Evolutionary conservation across 805 yeast species (phyloP).

Genomic region (Yamadazyma sp.): DNA sequence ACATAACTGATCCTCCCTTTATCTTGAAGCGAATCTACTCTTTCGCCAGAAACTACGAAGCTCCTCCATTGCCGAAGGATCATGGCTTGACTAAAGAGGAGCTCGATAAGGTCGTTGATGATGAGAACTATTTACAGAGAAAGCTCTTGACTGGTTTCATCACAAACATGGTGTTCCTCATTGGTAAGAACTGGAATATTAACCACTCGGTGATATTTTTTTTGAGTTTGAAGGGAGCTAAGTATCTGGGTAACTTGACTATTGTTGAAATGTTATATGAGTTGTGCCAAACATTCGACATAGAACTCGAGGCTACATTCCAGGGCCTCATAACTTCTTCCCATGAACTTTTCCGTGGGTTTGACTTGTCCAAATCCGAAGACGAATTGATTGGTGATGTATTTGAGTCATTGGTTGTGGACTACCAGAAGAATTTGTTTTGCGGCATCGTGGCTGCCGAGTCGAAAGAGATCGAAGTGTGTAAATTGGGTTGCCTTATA

Average conservation of each 20-base stretch:
- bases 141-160: conserved; percentile 62
- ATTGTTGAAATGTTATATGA: conserved; percentile 28
- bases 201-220: conserved; percentile 11
- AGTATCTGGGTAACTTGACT: background rate
- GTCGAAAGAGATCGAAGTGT: conserved; percentile 22
- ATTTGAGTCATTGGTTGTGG: conserved; percentile 39
- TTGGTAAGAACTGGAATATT: conserved; percentile 18
- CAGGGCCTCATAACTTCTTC: conserved; percentile 36
- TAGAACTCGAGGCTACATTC: conserved; percentile 50
- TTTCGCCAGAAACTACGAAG: conserved; percentile 51
- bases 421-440: conserved; percentile 39
- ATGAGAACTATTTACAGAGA: conserved; percentile 64
- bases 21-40: conserved; percentile 59
- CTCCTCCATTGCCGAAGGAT: conserved; percentile 44
- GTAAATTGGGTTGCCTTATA: conserved; percentile 29
- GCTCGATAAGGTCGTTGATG: conserved; percentile 41
- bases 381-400: conserved; percentile 36
- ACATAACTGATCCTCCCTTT: conserved; percentile 22
- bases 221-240: background rate
- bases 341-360: conserved; percentile 38
- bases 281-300: conserved; percentile 64
- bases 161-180: conserved; percentile 49
- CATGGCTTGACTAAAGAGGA: conserved; percentile 36
- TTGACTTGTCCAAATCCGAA: conserved; percentile 22
- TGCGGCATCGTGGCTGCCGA: conserved; percentile 26